These are phyloP conservation scores for Ogataea haglerorum DNA, from an alignment of 805 yeast species.

Conservation along the genomic window DNA sequence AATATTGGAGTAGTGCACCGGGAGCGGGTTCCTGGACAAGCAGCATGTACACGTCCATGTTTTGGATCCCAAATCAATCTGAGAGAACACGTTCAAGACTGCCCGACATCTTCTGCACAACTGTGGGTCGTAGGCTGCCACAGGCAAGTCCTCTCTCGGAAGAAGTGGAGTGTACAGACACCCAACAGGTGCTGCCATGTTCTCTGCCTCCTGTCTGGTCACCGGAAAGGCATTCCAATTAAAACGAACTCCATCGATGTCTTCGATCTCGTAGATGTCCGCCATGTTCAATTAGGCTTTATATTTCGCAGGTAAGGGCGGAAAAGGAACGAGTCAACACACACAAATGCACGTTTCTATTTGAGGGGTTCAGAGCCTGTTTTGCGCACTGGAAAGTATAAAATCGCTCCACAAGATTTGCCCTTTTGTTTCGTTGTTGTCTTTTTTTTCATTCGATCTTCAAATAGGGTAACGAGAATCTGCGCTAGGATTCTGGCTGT, in stretches of 20 bases:
- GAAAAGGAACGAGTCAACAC: constrained; percentile 4
- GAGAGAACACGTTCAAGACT: constrained; percentile 82
- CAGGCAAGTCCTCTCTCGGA: constrained; percentile 67
- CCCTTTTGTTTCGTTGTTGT: constrained; percentile 15
- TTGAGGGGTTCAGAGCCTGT: constrained; percentile 1
- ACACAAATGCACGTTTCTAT: constrained; percentile 7
- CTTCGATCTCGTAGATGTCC: constrained; percentile 60
- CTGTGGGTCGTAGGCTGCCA: constrained; percentile 84
- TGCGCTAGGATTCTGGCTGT: background rate
- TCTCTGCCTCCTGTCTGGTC: constrained; percentile 82
- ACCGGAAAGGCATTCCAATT: constrained; percentile 88
- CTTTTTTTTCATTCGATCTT: constrained; percentile 12
- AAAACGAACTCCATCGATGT: constrained; percentile 63
- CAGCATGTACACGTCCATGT: constrained; percentile 88
- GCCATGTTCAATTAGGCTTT: constrained; percentile 22
- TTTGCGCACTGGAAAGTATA: constrained; percentile 1
- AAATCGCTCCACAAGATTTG: constrained; percentile 7
- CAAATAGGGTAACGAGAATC: constrained; percentile 12
- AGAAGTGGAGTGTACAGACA: constrained; percentile 93
- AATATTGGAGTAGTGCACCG: constrained; percentile 75
- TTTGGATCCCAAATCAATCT: constrained; percentile 69
- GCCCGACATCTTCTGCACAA: constrained; percentile 82
- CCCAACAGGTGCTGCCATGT: constrained; percentile 92
- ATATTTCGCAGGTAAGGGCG: background rate
- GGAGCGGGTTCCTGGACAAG: constrained; percentile 71